Evolutionary conservation across 75 land plant genomes (phyloP).

Genomic region (Gnetum montanum): DNA sequence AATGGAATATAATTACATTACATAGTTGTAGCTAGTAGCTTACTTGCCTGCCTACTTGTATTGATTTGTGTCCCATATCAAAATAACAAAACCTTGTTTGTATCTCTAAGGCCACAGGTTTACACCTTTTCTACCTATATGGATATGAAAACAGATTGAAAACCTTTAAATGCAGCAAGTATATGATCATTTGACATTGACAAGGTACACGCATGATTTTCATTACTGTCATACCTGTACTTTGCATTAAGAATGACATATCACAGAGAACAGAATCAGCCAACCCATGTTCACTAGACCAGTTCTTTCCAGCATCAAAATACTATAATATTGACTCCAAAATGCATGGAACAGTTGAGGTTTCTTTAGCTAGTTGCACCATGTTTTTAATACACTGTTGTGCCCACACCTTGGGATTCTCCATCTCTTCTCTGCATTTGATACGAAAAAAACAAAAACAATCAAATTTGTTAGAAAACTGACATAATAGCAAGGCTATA

Average conservation of each 20-base stretch:
- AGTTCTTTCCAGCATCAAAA: conserved; percentile 61
- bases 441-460: neutral
- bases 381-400: conserved; percentile 76
- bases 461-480: neutral
- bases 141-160: neutral
- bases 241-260: conserved; percentile 45
- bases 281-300: conserved; percentile 53
- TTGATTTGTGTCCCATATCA: neutral
- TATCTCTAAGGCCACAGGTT: neutral
- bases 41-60: neutral
- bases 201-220: conserved; percentile 23
- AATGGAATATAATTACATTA: no score
- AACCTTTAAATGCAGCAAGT: neutral
- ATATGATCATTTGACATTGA: neutral
- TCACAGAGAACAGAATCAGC: conserved; percentile 59
- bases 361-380: conserved; percentile 69
- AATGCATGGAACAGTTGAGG: conserved; percentile 70
- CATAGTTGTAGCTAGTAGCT: neutral
- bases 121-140: neutral
- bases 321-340: conserved; percentile 71
- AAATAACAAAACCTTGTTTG: neutral
- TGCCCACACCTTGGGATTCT: conserved; percentile 64
- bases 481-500: neutral
- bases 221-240: neutral
- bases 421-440: conserved; percentile 47